phyloP scores from a whole-genome alignment of 192 early-diverging fungal genomes.

The Linnemannia schmuckeri region DNA sequence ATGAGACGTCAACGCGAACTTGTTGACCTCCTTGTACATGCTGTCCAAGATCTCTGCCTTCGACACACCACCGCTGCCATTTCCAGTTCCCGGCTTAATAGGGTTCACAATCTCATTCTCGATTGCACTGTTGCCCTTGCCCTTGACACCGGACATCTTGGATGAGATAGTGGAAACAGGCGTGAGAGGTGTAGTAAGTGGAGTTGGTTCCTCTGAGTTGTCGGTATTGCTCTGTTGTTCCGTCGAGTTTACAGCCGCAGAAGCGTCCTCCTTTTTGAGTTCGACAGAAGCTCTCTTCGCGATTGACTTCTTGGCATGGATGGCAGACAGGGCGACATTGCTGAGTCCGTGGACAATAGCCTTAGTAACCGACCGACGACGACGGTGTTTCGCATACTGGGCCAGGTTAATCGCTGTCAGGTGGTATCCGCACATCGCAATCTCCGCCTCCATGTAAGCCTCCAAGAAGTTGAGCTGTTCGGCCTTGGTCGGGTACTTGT shows the following conservation, averaged over 20 bases:
- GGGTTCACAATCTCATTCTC: background rate
- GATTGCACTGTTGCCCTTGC: constrained; percentile 26
- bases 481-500: constrained; percentile 65
- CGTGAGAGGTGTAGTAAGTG: background rate
- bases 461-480: constrained; percentile 73
- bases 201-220: too few species aligned
- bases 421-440: constrained; percentile 57
- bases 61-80: constrained; percentile 40
- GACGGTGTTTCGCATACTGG: background rate
- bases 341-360: constrained; percentile 5
- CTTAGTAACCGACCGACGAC: background rate
- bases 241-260: background rate
- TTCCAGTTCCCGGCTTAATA: constrained; percentile 7
- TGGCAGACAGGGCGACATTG: background rate
- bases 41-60: constrained; percentile 53
- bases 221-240: too few species aligned
- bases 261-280: background rate
- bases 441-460: constrained; percentile 72
- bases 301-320: background rate
- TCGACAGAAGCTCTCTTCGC: background rate
- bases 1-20: constrained; percentile 67
- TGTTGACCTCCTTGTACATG: constrained; percentile 60
- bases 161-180: background rate
- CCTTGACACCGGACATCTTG: too few species aligned
- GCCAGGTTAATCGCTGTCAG: background rate